Base-by-base conservation (phyloP, 305 asterid species). In the Solanum chacoense region DNA sequence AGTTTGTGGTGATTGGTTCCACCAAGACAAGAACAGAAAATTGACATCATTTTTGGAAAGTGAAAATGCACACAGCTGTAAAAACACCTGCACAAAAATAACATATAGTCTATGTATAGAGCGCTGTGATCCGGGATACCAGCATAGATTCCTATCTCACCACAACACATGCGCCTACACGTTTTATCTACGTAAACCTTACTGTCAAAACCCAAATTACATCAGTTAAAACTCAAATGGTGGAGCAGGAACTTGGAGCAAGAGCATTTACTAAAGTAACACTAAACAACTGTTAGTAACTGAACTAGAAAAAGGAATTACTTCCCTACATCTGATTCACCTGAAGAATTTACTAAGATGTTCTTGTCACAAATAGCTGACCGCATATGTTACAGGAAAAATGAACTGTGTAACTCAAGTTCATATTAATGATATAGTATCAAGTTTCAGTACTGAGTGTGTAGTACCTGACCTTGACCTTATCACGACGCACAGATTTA, bases 401-500 rank as follows among this genome's bases (percentile, higher is more conserved):
- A 34, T 73, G 85, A 88, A 22, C 28, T 40, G 36, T 26, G 78
- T 45, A 65, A 79, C 79, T 83, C 76, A 42, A 63, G 22, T 10
- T 77, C 87, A 5, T 45, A 16, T 71, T 73, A 24, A 50, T 31
- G 55, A 84, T 88, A 71, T 77, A 87, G 87, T 78, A 87, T 77
- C 38, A 90, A 42, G 84, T 75, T 90, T 88, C 79, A 90, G 89
- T 87, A 93, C 87, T 89, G 89, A 89, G 92, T 89, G 86, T 84
- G 37, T 89, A 91, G 92, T 91, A 93, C 88, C 94, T 94, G 93
- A 96, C 98, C 99, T 96, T 94, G 89, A 74, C 89, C 94, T 94
- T 94, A 85, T 79, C 87, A 73, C 28, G 88, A 88, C 93, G 92
- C 37, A 91, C 7, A 85, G 92, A 89, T 93, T 96, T 98, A 93